Evolutionary conservation across 352 stramenopile species (phyloP), one percentile per base, ranked within the genome.

Genomic region (Pythium monospermum): DNA sequence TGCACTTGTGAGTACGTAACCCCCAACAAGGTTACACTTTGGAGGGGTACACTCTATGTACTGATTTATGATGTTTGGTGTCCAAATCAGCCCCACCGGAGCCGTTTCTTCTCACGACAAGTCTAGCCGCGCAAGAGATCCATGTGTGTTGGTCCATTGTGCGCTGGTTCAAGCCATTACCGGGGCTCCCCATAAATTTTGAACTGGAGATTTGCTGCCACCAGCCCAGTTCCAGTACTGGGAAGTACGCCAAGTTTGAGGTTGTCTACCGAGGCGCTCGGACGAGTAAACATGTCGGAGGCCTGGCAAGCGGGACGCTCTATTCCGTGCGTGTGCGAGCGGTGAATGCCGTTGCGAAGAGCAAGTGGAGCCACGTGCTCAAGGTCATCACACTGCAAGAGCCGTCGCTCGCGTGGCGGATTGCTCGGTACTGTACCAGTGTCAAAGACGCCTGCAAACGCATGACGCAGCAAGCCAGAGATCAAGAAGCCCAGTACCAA

Each of bases 91-190:
- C 66, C 6, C 77, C 77, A 1, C 70, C 68, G 0, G 72, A 81
- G 31, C 77, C 77, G 37, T 71, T 85, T 19, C 57, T 88, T 18
- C 63, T 88, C 31, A 73, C 73, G 1, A 71, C 72, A 6, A 68
- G 66, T 23, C 45, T 88, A 16, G 45, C 65, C 26, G 73, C 71
- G 3, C 60, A 63, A 8, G 63, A 71, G 18, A 49, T 81, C 6
- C 48, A 77, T 41, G 71, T 73, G 39, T 86, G 80, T 52, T 88
- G 77, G 77, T 71, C 82, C 40, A 66, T 83, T 33, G 44, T 61
- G 15, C 58, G 66, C 42, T 68, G 66, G 55, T 82, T 69, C 61
- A 66, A 73, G 15, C 52, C 69, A 10, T 54, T 74, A 31, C 58
- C 42, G 6, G 64, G 74, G 0, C 58, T 85, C 3, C 55, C 64